Base-by-base conservation (phyloP, 371 early-diverging fungal species). In the Basidiobolus meristosporus region DNA sequence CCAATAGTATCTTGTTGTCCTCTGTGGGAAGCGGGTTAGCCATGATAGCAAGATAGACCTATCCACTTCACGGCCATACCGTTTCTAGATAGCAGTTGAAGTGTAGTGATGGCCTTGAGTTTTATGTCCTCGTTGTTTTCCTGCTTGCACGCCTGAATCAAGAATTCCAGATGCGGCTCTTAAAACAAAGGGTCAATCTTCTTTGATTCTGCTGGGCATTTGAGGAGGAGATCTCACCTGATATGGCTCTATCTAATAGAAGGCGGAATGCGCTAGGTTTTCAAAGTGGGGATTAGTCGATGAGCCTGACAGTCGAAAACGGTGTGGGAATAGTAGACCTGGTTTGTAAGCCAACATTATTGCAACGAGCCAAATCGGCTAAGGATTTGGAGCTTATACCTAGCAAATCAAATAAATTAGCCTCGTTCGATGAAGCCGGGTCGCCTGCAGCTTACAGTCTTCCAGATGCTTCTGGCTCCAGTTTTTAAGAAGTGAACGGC, bases 31-130 rank as follows among this genome's bases (percentile, higher is more conserved):
- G 26, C 7, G 18, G 11, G 12, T 18, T 19, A 31, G 14, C 17
- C 1, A 40, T 36, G 28, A 38, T 33, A 7, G 35, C 10, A n/a
- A 19, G 1, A n/a, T 10, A 39, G 36, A 29, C 15, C 18, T 29
- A 4, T 11, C 22, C n/a, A 18, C 23, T 30, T n/a, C 28, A 21
- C 22, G 7, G 17, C 19, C 22, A 15, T 59, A 73, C 79, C 84
- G 42, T 58, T 56, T 36, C 77, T 56, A 3, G 82, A 65, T 4
- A 85, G 55, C 42, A 81, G 58, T 39, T 82, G 82, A 6, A 85
- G 44, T 0, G 77, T 63, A 2, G 65, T 64, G 3, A 85, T 47
- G 6, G 73, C 80, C 35, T 65, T 70, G 46, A 62, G 61, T 32
- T 60, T 60, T 20, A 57, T 43, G 20, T 64, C 65, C 12, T 68